Base-by-base conservation (phyloP, 352 stramenopile genomes). In the Phytophthora capsici region DNA sequence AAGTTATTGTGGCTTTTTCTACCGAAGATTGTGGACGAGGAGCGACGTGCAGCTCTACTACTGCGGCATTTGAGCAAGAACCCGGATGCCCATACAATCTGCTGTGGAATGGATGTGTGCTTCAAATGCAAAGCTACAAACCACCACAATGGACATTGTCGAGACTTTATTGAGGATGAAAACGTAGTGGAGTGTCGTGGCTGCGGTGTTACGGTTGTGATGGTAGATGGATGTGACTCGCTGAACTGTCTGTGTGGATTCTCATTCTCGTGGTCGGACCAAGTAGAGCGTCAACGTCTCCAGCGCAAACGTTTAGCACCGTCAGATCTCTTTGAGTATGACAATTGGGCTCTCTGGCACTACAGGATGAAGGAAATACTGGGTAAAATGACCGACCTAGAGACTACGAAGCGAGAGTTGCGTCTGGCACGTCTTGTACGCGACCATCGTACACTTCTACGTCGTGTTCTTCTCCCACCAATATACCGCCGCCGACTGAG, bases 111-210 rank as follows among this genome's bases (percentile, higher is more conserved):
- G 23, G 4, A 26, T 0, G 74, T 88, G 45, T 90, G 81, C 52
- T 90, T 90, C 45, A 90, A 90, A 47, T 90, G 81, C 71, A 90
- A 90, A 55, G 59, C 69, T 0, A 70, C 55, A 3, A 49, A 66
- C 38, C 78, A 88, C 51, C 76, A 88, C 50, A 57, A 71, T 20
- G 78, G 77, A 26, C 23, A 75, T n/a, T 90, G 81, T 44, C 38
- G 59, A 22, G 81, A 90, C 63, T 90, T 90, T 40, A 40, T 79
- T 25, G 74, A 88, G 46, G 77, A 82, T 36, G 60, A 85, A 23
- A 76, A 59, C 30, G 66, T 90, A 49, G 61, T 88, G 13, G 73
- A 90, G 56, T 90, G 81, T 36, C 71, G 68, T 3, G 71, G n/a
- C 4, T 90, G 81, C 50, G 74, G 67, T 19, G 81, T 88, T 23